Base-by-base conservation (phyloP, 2,329 filamentous ascomycete species). In the Blumeriella jaapii region DNA sequence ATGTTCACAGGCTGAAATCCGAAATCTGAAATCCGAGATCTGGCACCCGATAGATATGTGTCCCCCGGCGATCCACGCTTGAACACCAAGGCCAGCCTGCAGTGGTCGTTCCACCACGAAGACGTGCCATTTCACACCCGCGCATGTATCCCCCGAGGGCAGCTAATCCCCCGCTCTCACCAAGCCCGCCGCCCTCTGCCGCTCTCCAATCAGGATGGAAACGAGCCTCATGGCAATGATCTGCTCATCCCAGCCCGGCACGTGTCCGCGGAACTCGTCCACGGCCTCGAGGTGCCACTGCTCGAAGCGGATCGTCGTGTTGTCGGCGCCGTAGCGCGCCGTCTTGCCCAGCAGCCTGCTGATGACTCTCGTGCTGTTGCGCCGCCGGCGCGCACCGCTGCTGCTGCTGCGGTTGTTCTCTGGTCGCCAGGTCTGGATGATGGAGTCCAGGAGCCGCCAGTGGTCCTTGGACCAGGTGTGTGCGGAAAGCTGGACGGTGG, bases 231-330 rank as follows among this genome's bases (percentile, higher is more conserved):
- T 52, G 8, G 52, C 53, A 36, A 56, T 43, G 32, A 42, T 44
- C 34, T 44, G 44, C 39, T 56, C 54, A 16, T 56, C 46, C 54
- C 54, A 56, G 4, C 54, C 54, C 3, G 47, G 47, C 13, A 55
- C 53, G 4, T 36, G 17, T 1, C 45, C 44, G 15, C 52, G 31
- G 26, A 55, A 57, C 41, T 54, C 48, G 45, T 53, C 53, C 12
- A 57, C 53, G 33, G 42, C 53, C 31, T 56, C 55, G 13, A 56
- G 33, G 46, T 57, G 55, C 54, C 54, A 57, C 39, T 55, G 52
- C 32, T 56, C 44, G 14, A 57, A 40, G 14, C 29, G n/a, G n/a
- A n/a, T n/a, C n/a, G n/a, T 43, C 45, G 54, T 45, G 5, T 33
- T 46, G 18, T 51, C 45, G 6, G 45, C 46, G 17, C 44, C 24